Conservation (phyloP, 805 yeast species). For the Blastobotrys mokoenaii region DNA sequence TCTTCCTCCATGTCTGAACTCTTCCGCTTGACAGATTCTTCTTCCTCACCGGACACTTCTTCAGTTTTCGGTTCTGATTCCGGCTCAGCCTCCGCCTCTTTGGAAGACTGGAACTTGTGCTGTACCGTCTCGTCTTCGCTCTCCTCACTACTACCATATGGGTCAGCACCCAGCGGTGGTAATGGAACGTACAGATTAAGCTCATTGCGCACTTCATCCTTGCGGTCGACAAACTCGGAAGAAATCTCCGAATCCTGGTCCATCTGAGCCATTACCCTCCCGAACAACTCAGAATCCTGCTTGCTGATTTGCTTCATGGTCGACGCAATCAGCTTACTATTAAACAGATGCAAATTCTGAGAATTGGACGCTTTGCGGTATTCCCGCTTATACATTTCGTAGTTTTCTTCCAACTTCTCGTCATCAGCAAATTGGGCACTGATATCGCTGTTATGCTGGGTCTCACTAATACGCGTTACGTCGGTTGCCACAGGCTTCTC, state of each 20-base stretch:
- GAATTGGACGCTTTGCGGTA: conserved; percentile 2
- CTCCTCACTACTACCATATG: not conserved
- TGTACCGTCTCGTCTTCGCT: not conserved
- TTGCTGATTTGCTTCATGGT: not conserved
- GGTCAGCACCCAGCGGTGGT: conserved; percentile 1
- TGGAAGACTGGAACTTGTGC: not conserved
- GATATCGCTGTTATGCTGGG: not conserved
- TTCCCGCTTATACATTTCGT: conserved; percentile 3
- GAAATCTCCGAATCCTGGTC: not conserved
- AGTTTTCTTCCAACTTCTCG: conserved; percentile 1
- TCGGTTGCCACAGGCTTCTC: conserved; percentile 1
- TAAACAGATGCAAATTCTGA: not conserved
- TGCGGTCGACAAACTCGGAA: not conserved
- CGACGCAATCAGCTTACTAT: not conserved
- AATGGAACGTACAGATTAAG: conserved; percentile 7
- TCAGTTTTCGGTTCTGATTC: conserved; percentile 1
- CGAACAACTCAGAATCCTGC: not conserved
- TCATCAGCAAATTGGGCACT: conserved; percentile 1
- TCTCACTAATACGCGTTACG: no score
- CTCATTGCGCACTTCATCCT: not conserved
- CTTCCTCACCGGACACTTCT: not conserved
- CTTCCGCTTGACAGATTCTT: not conserved
- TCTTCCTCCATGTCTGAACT: conserved; percentile 1
- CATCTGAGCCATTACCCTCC: no score
- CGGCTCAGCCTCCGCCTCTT: conserved; percentile 1